Evolutionary conservation across 495 filamentous ascomycete genomes (phyloP).

Genomic region (Rusavskia elegans): DNA sequence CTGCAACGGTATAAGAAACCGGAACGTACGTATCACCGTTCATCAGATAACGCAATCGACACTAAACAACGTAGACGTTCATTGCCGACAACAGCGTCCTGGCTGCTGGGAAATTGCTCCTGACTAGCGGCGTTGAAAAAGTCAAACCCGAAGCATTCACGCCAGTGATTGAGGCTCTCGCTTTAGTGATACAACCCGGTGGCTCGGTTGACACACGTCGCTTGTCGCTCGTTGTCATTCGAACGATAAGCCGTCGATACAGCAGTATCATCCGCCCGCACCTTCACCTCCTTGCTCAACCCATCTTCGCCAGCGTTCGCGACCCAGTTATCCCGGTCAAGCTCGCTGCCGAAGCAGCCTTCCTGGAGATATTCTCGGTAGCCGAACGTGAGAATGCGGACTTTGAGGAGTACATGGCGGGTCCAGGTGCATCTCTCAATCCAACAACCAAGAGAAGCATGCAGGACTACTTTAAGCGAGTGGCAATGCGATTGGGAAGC

Average conservation of each 20-base stretch:
- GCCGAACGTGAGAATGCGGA: constrained; percentile 71
- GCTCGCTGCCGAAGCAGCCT: constrained; percentile 84
- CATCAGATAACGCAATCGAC: constrained; percentile 10
- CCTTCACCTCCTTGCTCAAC: constrained; percentile 57
- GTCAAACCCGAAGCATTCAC: constrained; percentile 48
- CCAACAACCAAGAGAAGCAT: constrained; percentile 71
- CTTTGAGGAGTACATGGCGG: constrained; percentile 80
- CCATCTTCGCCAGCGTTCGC: constrained; percentile 78
- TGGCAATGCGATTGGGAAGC: constrained; percentile 61
- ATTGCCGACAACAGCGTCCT: constrained; percentile 81
- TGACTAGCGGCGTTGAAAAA: constrained; percentile 25
- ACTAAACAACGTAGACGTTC: constrained; percentile 22
- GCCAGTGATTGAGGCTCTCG: constrained; percentile 59
- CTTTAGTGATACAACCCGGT: constrained; percentile 58
- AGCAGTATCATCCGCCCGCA: constrained; percentile 66
- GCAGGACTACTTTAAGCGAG: constrained; percentile 93
- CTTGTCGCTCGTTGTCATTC: constrained; percentile 73
- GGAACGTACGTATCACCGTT: constrained; percentile 38
- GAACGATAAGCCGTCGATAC: constrained; percentile 63
- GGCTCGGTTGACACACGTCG: constrained; percentile 68
- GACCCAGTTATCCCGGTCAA: constrained; percentile 95
- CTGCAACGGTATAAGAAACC: constrained; percentile 61
- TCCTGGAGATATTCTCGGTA: constrained; percentile 84
- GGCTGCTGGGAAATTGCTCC: constrained; percentile 87
- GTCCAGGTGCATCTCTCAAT: constrained; percentile 40